Evolutionary conservation across 1,284 basidiomycete species (phyloP), one percentile per base, ranked within the genome.

Genomic region (Leccinum fuscescens): DNA sequence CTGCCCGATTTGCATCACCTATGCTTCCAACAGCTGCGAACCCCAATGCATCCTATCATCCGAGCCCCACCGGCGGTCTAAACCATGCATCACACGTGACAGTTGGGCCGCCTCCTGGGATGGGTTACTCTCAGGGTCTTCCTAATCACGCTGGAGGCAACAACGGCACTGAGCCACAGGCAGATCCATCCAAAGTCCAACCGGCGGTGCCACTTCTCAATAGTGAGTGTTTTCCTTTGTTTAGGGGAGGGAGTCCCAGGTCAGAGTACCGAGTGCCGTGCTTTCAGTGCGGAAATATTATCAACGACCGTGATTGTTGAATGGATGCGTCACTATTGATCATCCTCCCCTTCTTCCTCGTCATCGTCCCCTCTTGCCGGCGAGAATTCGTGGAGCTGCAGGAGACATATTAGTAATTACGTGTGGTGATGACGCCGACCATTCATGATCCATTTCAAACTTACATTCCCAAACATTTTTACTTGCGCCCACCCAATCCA

Each of bases 211-310:
- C 65, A 6, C 76, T 78, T 59, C 69, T 78, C 61, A 80, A 87
- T 78, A 85, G 89, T 91, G 86, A 91, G 89, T 86, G 65, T 69
- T 78, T 77, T 78, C 72, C 67, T 73, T 76, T 74, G 68, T 74
- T 74, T 73, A 82, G 84, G 86, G 86, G 89, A 86, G 86, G 86
- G 86, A 84, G 77, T 77, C 80, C 78, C 76, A 77, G 86, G 84
- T 80, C 82, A 84, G 80, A 82, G 84, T 89, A 89, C 86, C 87
- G 81, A 89, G 86, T 67, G 76, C 86, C 86, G 84, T 89, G 79
- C 88, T 88, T 89, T 86, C 85, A 89, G 86, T 88, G 85, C 86
- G 86, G 85, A 86, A 87, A 82, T 77, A 82, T 77, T 82, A 83
- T 77, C 79, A 84, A 80, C 85, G 81, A 72, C 81, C 82, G 78